phyloP scores from a whole-genome alignment of 148 eudicot species.

The Nyssa sinensis region DNA sequence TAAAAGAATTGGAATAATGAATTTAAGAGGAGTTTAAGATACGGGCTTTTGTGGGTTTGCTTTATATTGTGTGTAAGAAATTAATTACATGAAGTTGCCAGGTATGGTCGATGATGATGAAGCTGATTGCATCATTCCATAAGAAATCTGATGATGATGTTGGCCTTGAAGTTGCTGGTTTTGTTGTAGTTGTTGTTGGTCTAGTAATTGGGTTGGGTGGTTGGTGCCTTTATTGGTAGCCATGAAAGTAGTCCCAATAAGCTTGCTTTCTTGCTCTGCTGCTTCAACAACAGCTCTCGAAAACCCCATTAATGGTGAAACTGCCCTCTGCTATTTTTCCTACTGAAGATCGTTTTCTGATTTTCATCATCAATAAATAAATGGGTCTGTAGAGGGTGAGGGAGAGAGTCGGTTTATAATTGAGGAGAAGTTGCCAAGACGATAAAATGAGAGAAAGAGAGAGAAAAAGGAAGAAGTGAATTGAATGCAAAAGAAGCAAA shows the following conservation, averaged over 20 bases:
- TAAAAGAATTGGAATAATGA: not conserved
- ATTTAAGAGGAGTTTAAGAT: not conserved
- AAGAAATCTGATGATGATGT: conserved; percentile 33
- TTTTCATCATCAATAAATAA: conserved; percentile 1
- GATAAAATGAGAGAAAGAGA: conserved; percentile 24
- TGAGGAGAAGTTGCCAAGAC: conserved; percentile 2
- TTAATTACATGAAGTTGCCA: conserved; percentile 33
- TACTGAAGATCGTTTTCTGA: conserved; percentile 4
- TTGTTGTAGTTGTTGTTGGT: conserved; percentile 16
- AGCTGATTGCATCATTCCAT: conserved; percentile 44
- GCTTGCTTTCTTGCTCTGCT: conserved; percentile 20
- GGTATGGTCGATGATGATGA: conserved; percentile 39
- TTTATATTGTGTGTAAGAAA: not conserved
- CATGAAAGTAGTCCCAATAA: conserved; percentile 16
- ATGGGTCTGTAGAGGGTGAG: conserved; percentile 9
- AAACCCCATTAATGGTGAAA: conserved; percentile 15
- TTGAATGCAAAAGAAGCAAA: conserved; percentile 48
- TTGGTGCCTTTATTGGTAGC: conserved; percentile 22
- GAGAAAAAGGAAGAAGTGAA: conserved; percentile 11
- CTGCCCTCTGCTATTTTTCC: conserved; percentile 2
- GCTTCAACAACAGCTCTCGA: conserved; percentile 20
- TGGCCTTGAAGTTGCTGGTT: conserved; percentile 14
- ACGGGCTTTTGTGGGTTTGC: not conserved
- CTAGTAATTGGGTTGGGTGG: conserved; percentile 6
- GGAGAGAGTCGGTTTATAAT: conserved; percentile 23